These are phyloP conservation scores for Cynanchum wilfordii DNA, from an alignment of 257 asterid genomes.

Conservation along the genomic window DNA sequence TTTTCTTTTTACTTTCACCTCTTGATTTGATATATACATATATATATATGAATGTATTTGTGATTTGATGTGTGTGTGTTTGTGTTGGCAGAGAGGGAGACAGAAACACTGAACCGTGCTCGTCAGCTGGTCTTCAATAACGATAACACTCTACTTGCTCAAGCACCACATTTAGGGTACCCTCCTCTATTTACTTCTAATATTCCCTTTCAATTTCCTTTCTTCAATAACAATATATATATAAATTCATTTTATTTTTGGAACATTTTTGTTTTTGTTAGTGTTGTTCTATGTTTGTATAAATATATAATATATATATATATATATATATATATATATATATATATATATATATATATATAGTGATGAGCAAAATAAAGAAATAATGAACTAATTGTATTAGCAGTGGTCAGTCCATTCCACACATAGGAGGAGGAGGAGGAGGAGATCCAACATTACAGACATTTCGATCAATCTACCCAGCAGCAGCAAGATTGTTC, in stretches of 20 bases:
- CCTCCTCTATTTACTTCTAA: background rate
- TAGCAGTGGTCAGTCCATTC: slow-evolving; percentile 47
- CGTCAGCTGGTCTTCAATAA: slow-evolving; percentile 81
- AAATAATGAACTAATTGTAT: too few relatives aligned
- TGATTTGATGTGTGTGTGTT: background rate
- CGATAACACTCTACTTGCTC: slow-evolving; percentile 50
- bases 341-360: too few relatives aligned
- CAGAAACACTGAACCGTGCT: slow-evolving; percentile 89
- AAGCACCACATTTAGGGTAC: slow-evolving; percentile 47
- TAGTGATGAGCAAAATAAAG: too few relatives aligned
- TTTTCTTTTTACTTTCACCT: background rate
- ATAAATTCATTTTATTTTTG: too few relatives aligned
- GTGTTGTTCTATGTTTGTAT: too few relatives aligned
- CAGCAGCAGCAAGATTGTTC: slow-evolving; percentile 38
- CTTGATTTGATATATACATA: slow-evolving; percentile 16
- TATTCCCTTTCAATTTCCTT: background rate
- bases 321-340: too few relatives aligned
- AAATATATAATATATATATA: too few relatives aligned
- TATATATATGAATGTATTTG: too few relatives aligned
- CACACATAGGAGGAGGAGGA: slow-evolving; percentile 42
- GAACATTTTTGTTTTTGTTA: too few relatives aligned
- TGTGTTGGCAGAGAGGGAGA: slow-evolving; percentile 69
- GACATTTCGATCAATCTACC: slow-evolving; percentile 49
- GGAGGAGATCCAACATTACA: slow-evolving; percentile 32
- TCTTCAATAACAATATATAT: background rate